Conservation (phyloP, 2,329 filamentous ascomycete species). For the Alternaria brassicicola region DNA sequence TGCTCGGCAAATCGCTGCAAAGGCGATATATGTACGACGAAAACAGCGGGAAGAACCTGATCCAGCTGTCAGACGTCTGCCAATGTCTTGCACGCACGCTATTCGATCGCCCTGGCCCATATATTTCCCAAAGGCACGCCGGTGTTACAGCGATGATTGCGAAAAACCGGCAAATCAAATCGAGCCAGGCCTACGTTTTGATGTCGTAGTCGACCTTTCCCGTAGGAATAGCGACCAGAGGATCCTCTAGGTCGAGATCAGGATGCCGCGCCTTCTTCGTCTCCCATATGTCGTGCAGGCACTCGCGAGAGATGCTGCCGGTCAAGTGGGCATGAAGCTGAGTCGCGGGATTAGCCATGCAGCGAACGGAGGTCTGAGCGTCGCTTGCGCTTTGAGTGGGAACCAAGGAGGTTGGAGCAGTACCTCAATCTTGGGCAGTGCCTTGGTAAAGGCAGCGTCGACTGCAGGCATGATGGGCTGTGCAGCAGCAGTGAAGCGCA, state of each 20-base stretch:
- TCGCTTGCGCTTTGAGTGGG: constrained; percentile 19
- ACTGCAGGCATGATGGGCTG: constrained; percentile 6
- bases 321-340: constrained; percentile 82
- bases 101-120: not conserved
- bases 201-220: constrained; percentile 75
- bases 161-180: constrained; percentile 12
- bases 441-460: constrained; percentile 38
- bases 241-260: constrained; percentile 67
- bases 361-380: constrained; percentile 37
- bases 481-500: too few species aligned
- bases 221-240: constrained; percentile 69
- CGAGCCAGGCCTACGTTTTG: constrained; percentile 60
- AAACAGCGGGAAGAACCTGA: constrained; percentile 76
- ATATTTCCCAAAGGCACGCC: constrained; percentile 1
- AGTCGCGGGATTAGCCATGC: constrained; percentile 34
- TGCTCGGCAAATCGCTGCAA: constrained; percentile 65
- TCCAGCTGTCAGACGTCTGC: constrained; percentile 22
- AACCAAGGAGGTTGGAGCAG: constrained; percentile 23
- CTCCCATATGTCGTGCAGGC: constrained; percentile 76
- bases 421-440: constrained; percentile 55
- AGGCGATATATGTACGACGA: constrained; percentile 80
- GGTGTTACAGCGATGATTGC: constrained; percentile 5
- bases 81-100: not conserved
- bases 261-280: constrained; percentile 60
- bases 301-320: constrained; percentile 75